Conservation (phyloP, 441 rosid species). For the Mallotus japonicus region DNA sequence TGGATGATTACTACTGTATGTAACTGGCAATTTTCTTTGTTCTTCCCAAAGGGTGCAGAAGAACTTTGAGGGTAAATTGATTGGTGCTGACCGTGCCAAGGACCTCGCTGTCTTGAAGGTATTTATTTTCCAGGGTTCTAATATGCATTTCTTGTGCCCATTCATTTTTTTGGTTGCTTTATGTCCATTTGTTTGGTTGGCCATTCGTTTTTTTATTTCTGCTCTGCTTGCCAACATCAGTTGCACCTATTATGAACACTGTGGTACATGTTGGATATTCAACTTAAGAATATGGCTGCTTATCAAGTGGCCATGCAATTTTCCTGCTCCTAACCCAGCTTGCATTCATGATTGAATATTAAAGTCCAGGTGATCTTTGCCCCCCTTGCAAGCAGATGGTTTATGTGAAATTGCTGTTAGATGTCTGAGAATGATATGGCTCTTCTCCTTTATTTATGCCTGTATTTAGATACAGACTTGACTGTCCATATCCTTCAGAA, state of each 20-base stretch:
- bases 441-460: too few relatives aligned
- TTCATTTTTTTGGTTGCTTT: constrained; percentile 3
- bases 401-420: not conserved
- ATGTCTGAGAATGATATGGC: not conserved
- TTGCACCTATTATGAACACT: not conserved
- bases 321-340: not conserved
- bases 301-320: not conserved
- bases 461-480: not conserved
- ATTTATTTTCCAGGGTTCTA: not conserved
- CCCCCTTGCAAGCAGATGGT: too few relatives aligned
- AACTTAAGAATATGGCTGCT: not conserved
- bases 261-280: not conserved
- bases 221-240: not conserved
- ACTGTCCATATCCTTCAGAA: not conserved
- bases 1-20: not conserved
- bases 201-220: not conserved
- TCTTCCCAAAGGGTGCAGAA: constrained; percentile 66
- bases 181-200: not conserved
- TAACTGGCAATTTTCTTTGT: constrained; percentile 23
- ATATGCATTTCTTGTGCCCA: not conserved
- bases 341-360: not conserved
- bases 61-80: constrained; percentile 84
- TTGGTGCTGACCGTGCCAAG: constrained; percentile 90
- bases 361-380: not conserved
- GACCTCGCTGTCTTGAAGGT: constrained; percentile 97